phyloP scores from a whole-genome alignment of 1,139 yeast genomes.

The Scheffersomyces cryptocercus region DNA sequence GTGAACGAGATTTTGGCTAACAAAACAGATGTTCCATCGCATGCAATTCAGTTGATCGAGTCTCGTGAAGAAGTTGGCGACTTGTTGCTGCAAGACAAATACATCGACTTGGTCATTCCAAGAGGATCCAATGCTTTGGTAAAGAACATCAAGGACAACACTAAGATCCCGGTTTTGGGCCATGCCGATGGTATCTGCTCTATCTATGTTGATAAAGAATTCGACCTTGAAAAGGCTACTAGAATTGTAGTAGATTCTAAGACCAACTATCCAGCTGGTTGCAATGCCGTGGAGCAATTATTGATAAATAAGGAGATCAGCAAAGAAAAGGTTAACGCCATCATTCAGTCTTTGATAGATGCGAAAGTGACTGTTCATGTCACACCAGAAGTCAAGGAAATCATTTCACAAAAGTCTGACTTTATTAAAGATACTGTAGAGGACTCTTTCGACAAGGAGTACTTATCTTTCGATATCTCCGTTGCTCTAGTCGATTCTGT shows the following conservation, averaged over 20 bases:
- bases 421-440: slow-evolving; percentile 26
- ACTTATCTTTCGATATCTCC: slow-evolving; percentile 78
- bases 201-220: slow-evolving; percentile 74
- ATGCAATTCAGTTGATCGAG: slow-evolving; percentile 82
- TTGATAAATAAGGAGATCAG: slow-evolving; percentile 62
- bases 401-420: slow-evolving; percentile 12
- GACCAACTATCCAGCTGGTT: slow-evolving; percentile 97
- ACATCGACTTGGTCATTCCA: slow-evolving; percentile 94
- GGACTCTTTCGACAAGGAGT: slow-evolving; percentile 79
- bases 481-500: slow-evolving; percentile 61
- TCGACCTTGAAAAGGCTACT: slow-evolving; percentile 74
- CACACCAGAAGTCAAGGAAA: slow-evolving; percentile 48
- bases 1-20: slow-evolving; percentile 59
- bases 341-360: slow-evolving; percentile 51
- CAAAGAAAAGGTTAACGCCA: slow-evolving; percentile 35
- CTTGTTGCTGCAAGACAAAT: slow-evolving; percentile 78
- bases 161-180: slow-evolving; percentile 95
- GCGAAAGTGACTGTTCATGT: slow-evolving; percentile 77
- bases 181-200: slow-evolving; percentile 99
- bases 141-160: slow-evolving; percentile 75
- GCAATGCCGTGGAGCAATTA: slow-evolving; percentile 92
- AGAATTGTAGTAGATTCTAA: slow-evolving; percentile 81
- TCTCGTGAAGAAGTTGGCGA: slow-evolving; percentile 90
- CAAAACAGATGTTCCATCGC: slow-evolving; percentile 69
- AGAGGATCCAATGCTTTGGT: slow-evolving; percentile 95